These are phyloP conservation scores for Coprinopsis strossmayeri DNA, from an alignment of 768 basidiomycete species.

Conservation along the genomic window DNA sequence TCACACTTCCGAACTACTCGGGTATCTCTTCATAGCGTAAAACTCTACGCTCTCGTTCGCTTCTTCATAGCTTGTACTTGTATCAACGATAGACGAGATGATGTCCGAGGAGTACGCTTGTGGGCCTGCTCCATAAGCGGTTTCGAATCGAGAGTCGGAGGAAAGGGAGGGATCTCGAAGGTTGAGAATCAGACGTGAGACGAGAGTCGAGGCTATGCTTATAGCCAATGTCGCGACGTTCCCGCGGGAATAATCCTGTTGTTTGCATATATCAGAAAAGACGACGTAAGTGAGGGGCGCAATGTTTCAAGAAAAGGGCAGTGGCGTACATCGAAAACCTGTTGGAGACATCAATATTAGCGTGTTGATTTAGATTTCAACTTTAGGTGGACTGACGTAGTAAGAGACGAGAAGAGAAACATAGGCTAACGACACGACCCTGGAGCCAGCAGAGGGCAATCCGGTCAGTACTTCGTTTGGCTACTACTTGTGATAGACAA, in stretches of 20 bases:
- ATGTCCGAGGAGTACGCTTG: not conserved
- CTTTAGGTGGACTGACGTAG: constrained; percentile 2
- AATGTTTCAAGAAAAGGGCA: constrained; percentile 11
- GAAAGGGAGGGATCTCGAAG: constrained; percentile 20
- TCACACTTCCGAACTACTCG: too few relatives aligned
- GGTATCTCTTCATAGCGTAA: too few relatives aligned
- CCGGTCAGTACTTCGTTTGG: too few relatives aligned
- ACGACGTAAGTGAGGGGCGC: constrained; percentile 10
- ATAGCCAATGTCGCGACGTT: constrained; percentile 6
- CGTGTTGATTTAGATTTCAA: not conserved
- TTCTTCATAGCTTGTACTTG: too few relatives aligned
- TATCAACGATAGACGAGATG: not conserved
- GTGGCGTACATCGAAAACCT: not conserved
- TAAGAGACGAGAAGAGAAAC: constrained; percentile 7
- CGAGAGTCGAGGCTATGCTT: constrained; percentile 15
- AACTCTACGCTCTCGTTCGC: too few relatives aligned
- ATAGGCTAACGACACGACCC: constrained; percentile 6
- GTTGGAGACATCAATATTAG: not conserved
- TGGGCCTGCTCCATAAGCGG: not conserved
- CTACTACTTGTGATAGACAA: too few relatives aligned
- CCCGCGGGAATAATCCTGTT: constrained; percentile 7
- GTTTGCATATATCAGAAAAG: constrained; percentile 9
- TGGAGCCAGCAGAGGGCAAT: too few relatives aligned
- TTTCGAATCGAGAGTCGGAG: not conserved
- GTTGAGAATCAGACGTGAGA: constrained; percentile 27